Base-by-base conservation (phyloP, 2,329 filamentous ascomycete genomes). In the Colletotrichum truncatum region DNA sequence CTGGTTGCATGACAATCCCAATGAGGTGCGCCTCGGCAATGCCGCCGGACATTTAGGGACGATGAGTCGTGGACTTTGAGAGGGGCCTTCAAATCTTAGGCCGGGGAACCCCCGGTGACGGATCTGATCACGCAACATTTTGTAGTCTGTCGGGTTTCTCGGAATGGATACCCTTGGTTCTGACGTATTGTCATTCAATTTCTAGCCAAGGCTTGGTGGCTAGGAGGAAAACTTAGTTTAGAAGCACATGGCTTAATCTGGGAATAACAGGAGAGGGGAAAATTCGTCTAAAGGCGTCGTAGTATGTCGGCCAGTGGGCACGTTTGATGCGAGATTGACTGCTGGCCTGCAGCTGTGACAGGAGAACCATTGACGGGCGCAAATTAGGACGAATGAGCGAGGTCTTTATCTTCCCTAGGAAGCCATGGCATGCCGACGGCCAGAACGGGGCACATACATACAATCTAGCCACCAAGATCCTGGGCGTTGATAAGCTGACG, bases 121-220 rank as follows among this genome's bases (percentile, higher is more conserved):
- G 30, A 48, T 18, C 36, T 45, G 53, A 64, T 53, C 60, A 59
- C 45, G 46, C 60, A 59, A 64, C 54, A 21, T 36, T 30, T 34
- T 39, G 43, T 41, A 25, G 26, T 6, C 26, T 53, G 36, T 30
- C 61, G 55, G 61, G 53, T 60, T 26, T 53, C 49, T 60, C 55
- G 55, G 61, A 21, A 46, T 38, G 21, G 43, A 38, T 49, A 25
- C 11, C 54, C 54, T 36, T 57, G 21, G 30, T 18, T 21, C 23
- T 18, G 21, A 41, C 39, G 23, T 38, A 21, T 28, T 12, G 26
- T 23, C 25, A 23, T n/a, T 28, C 34, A 8, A 28, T 26, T 12
- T 34, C 34, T 34, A 21, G n/a, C 16, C 46, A 23, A 18, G 14
- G 36, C 30, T 26, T 12, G n/a, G n/a, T n/a, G n/a, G n/a, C n/a